phyloP scores from a whole-genome alignment of 306 rosid genomes.

The Glycine tomentella region DNA sequence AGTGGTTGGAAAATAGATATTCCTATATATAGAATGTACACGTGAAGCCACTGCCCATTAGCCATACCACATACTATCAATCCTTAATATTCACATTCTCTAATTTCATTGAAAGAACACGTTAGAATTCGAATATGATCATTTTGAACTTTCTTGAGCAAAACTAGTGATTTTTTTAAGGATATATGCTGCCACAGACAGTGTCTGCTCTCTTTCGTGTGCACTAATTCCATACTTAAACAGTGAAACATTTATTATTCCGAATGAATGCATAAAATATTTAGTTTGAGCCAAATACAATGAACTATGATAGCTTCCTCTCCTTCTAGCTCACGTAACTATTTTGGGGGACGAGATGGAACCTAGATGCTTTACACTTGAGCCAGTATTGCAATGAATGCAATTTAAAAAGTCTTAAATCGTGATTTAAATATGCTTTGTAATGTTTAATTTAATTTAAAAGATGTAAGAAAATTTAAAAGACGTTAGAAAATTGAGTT shows the following conservation, averaged over 20 bases:
- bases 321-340: slow-evolving; percentile 26
- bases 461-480: slow-evolving; percentile 6
- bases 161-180: not conserved
- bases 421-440: not conserved
- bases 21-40: slow-evolving; percentile 55
- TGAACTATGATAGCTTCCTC: not conserved
- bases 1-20: slow-evolving; percentile 16
- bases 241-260: slow-evolving; percentile 20
- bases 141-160: slow-evolving; percentile 47
- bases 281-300: slow-evolving; percentile 32
- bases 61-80: slow-evolving; percentile 17
- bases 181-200: slow-evolving; percentile 35
- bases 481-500: not conserved
- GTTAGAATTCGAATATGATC: slow-evolving; percentile 50
- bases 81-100: slow-evolving; percentile 46
- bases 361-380: not conserved
- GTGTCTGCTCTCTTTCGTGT: not conserved
- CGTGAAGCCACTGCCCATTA: slow-evolving; percentile 35
- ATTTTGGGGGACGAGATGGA: not conserved
- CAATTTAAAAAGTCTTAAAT: slow-evolving; percentile 1
- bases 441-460: not conserved
- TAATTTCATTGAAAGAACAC: slow-evolving; percentile 28
- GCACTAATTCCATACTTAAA: not conserved
- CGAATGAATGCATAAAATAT: not conserved
- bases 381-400: not conserved